Evolutionary conservation across 2,329 filamentous ascomycete genomes (phyloP).

Genomic region (Scytalidium lignicola): DNA sequence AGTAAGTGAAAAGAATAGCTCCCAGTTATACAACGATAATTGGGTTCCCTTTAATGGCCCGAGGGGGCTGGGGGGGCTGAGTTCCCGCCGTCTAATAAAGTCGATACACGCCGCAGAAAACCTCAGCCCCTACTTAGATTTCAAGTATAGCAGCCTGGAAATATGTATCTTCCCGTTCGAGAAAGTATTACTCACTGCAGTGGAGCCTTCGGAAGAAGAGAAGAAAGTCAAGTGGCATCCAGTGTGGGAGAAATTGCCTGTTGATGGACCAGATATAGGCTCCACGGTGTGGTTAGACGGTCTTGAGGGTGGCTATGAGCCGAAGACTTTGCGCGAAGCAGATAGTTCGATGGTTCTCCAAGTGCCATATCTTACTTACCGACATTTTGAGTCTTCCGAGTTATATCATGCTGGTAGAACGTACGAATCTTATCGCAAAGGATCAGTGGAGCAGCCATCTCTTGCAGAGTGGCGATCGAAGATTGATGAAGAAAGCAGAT

Average conservation of each 20-base stretch:
- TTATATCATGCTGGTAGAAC: not conserved
- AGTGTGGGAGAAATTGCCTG: not conserved
- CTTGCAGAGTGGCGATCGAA: not conserved
- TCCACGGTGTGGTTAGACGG: not conserved
- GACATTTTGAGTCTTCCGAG: not conserved
- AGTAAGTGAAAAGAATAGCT: not conserved
- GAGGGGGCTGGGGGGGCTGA: too few species aligned
- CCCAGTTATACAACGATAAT: not conserved
- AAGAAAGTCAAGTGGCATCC: not conserved
- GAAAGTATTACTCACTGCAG: not conserved
- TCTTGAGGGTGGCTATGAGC: not conserved
- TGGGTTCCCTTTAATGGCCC: not conserved
- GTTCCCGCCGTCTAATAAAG: not conserved
- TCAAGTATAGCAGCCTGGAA: not conserved
- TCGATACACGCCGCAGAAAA: not conserved
- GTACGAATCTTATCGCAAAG: not conserved
- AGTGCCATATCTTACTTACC: not conserved
- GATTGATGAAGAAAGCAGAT: not conserved
- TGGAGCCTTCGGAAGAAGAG: not conserved
- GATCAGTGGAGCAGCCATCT: not conserved
- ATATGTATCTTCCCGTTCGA: not conserved
- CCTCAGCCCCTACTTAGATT: not conserved
- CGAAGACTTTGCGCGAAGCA: not conserved
- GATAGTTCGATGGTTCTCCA: not conserved
- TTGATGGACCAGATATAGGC: not conserved